These are phyloP conservation scores for Arachis stenosperma DNA, from an alignment of 306 rosid genomes.

Conservation along the genomic window DNA sequence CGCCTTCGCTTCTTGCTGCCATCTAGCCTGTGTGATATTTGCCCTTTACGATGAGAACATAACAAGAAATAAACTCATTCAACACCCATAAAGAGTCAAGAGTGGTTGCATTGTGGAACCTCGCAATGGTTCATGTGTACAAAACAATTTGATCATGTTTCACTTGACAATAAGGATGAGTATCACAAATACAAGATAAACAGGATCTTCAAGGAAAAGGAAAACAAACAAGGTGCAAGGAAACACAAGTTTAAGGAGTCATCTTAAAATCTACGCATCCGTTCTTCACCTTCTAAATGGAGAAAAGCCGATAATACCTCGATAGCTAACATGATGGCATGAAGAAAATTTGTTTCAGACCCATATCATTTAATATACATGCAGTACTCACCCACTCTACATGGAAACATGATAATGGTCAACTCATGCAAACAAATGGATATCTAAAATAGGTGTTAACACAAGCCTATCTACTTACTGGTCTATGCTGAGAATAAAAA, in stretches of 20 bases:
- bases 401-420: conserved; percentile 19
- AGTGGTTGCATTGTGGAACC: conserved; percentile 25
- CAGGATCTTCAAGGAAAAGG: conserved; percentile 22
- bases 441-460: neutral
- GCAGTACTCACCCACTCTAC: conserved; percentile 9
- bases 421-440: conserved; percentile 23
- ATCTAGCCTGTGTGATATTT: conserved; percentile 70
- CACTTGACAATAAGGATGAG: conserved; percentile 15
- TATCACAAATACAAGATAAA: neutral
- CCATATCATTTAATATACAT: conserved; percentile 14
- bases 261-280: neutral
- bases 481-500: conserved; percentile 13
- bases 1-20: conserved; percentile 64
- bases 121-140: conserved; percentile 14
- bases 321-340: conserved; percentile 10
- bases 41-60: conserved; percentile 55
- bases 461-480: neutral
- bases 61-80: conserved; percentile 43
- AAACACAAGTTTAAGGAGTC: neutral
- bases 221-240: neutral
- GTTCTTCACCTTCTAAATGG: conserved; percentile 6
- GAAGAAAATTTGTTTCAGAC: conserved; percentile 1
- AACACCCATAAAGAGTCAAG: conserved; percentile 40
- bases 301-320: neutral
- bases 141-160: conserved; percentile 21